Percentiles rank a stretch among this genome's conserved stretches.
Conservation (phyloP, 371 early-diverging fungal genomes). For the Rhizomucor pusillus region DNA sequence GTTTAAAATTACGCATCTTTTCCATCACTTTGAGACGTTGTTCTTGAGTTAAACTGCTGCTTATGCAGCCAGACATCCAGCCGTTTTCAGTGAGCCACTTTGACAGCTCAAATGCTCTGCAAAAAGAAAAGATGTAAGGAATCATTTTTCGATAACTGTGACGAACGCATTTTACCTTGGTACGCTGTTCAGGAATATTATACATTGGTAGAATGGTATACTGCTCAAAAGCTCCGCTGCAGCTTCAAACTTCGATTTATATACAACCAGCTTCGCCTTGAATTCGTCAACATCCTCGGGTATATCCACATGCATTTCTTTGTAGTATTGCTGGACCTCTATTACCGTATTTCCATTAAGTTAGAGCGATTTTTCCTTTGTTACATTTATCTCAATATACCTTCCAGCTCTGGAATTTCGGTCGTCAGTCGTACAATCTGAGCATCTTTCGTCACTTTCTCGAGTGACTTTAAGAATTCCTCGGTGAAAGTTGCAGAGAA, state of each 20-base stretch:
- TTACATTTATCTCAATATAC: slow-evolving; percentile 19
- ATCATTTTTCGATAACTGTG: not conserved
- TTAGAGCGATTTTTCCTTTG: not conserved
- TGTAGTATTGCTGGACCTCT: slow-evolving; percentile 62
- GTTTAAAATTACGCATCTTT: slow-evolving; percentile 61
- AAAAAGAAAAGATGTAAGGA: not conserved
- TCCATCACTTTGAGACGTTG: slow-evolving; percentile 65
- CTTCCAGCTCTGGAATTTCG: slow-evolving; percentile 56
- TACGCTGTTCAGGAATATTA: slow-evolving; percentile 62
- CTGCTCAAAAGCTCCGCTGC: slow-evolving; percentile 46
- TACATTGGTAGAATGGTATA: slow-evolving; percentile 64
- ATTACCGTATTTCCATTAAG: not conserved
- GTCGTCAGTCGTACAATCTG: slow-evolving; percentile 56
- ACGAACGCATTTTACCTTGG: slow-evolving; percentile 18
- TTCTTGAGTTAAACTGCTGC: slow-evolving; percentile 50
- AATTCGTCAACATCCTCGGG: slow-evolving; percentile 4
- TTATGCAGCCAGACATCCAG: slow-evolving; percentile 56
- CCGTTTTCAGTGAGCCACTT: slow-evolving; percentile 56
- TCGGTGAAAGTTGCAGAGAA: slow-evolving; percentile 67
- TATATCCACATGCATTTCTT: slow-evolving; percentile 17
- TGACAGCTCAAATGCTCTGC: slow-evolving; percentile 49
- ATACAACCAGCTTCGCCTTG: slow-evolving; percentile 22
- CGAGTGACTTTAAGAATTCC: slow-evolving; percentile 35
- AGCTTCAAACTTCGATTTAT: slow-evolving; percentile 53
- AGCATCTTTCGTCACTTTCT: slow-evolving; percentile 43